Base-by-base conservation (phyloP, 2,329 filamentous ascomycete genomes). In the Tolypocladium amazonense region DNA sequence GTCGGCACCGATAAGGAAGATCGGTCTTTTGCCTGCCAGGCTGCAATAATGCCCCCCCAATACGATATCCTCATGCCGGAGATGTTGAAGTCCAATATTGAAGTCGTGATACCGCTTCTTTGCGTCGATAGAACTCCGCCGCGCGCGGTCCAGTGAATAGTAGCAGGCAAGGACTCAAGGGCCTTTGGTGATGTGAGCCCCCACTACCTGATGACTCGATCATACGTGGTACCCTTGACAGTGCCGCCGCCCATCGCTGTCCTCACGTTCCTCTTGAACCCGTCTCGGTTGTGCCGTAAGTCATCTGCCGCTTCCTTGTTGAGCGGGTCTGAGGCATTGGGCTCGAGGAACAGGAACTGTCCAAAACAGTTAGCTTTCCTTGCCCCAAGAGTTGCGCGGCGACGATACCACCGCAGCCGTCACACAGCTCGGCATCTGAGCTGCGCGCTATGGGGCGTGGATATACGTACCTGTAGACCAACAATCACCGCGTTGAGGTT, bases 241-340 rank as follows among this genome's bases (percentile, higher is more conserved):
- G 77, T 76, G 8, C 92, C 91, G 58, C 94, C 94, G 4, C 79
- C 80, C 90, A 99, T 96, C 8, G 91, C 83, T 27, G 81, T 82
- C 68, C 89, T 84, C 45, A 97, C 94, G 70, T 97, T 97, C 62
- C 91, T 82, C 81, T 92, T 94, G 77, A 99, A 99, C 37, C 81
- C 84, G 58, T 97, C 94, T 43, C 92, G 80, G 73, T 94, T 96
- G 56, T 81, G 81, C 68, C 93, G 86, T 66, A 99, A 79, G 71
- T 97, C 94, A 62, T 97, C 92, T 4, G 94, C 94, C 0, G 94
- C 94, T 70, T 97, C 93, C 79, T 99, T 97, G 76, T 99, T 99
- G 62, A 99, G 79, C n/a, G 94, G 94, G 71, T 99, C 94, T 56
- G 89, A 92, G 12, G 94, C 92, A 71, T 99, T 99, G 23, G 94